Percentiles rank a stretch among this genome's conserved stretches.
Evolutionary conservation across 164 flowering plant species (phyloP).

Genomic region (Chimonanthus salicifolius): DNA sequence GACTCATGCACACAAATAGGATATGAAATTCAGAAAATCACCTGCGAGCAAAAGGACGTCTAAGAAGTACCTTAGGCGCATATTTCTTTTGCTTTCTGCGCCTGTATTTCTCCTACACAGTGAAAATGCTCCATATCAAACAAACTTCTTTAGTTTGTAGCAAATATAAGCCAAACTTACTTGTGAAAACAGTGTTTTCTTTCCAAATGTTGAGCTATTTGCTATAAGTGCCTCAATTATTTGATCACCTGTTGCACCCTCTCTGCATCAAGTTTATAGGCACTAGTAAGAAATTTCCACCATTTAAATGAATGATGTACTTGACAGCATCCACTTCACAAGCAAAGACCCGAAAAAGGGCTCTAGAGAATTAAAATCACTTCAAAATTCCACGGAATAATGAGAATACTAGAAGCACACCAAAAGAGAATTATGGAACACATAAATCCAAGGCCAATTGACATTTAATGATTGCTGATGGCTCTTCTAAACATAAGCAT

Average conservation of each 20-base stretch:
- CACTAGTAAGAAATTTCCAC: not conserved
- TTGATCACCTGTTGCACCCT: conserved; percentile 83
- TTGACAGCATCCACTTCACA: not conserved
- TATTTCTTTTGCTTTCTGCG: conserved; percentile 89
- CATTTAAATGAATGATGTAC: not conserved
- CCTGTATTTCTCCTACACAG: conserved; percentile 80
- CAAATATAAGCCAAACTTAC: conserved; percentile 27
- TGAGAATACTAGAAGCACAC: no score
- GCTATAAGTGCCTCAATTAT: conserved; percentile 91
- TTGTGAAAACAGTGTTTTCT: conserved; percentile 84
- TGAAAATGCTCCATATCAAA: conserved; percentile 3
- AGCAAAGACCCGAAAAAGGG: not conserved
- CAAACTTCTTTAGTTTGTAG: not conserved
- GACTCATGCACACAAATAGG: not conserved
- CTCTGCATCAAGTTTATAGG: conserved; percentile 37
- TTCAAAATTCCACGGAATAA: no score
- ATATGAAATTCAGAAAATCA: conserved; percentile 13
- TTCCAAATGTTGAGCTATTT: conserved; percentile 88
- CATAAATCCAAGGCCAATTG: no score
- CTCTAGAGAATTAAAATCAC: not conserved
- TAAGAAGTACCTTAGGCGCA: conserved; percentile 84
- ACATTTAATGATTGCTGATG: no score
- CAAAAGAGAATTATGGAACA: no score
- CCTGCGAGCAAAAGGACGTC: conserved; percentile 94
- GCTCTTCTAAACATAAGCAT: no score